Percentiles rank a stretch among this genome's conserved stretches.
Conservation (phyloP, 1,139 yeast species). For the Geotrichum citri-aurantii region DNA sequence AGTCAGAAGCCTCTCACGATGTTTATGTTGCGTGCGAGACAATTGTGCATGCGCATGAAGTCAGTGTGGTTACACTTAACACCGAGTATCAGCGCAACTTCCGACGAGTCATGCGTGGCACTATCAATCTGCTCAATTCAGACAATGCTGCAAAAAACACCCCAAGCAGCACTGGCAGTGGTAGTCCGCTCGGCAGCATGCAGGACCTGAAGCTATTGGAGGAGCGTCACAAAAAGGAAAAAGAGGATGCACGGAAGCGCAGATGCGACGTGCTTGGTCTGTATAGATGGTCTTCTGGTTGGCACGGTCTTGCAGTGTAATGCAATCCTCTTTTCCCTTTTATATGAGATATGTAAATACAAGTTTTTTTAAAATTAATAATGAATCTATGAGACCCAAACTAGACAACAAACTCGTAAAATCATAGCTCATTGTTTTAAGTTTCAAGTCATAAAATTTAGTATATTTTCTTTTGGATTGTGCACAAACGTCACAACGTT, state of each 20-base stretch:
- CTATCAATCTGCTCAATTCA: conserved; percentile 20
- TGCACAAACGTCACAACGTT: not conserved
- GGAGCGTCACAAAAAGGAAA: conserved; percentile 24
- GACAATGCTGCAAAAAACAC: conserved; percentile 14
- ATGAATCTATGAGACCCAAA: not conserved
- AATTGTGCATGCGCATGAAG: conserved; percentile 35
- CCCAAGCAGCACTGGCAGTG: conserved; percentile 16
- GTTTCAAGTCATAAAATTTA: not conserved
- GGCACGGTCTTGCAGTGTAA: conserved; percentile 32
- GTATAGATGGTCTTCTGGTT: conserved; percentile 32
- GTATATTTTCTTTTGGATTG: not conserved
- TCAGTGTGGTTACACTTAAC: conserved; percentile 33
- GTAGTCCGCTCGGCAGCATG: conserved; percentile 28
- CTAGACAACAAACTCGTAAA: too few relatives aligned
- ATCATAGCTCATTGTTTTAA: not conserved
- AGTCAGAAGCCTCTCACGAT: conserved; percentile 30
- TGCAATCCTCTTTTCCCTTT: not conserved
- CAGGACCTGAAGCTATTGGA: conserved; percentile 27
- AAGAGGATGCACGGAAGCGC: conserved; percentile 24
- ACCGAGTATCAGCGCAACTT: conserved; percentile 35
- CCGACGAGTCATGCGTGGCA: conserved; percentile 31
- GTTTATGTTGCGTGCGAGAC: conserved; percentile 33
- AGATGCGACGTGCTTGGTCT: conserved; percentile 30
- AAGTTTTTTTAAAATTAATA: not conserved
- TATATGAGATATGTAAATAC: not conserved